phyloP scores from a whole-genome alignment of 805 yeast genomes.

The Komagataella pseudopastoris region DNA sequence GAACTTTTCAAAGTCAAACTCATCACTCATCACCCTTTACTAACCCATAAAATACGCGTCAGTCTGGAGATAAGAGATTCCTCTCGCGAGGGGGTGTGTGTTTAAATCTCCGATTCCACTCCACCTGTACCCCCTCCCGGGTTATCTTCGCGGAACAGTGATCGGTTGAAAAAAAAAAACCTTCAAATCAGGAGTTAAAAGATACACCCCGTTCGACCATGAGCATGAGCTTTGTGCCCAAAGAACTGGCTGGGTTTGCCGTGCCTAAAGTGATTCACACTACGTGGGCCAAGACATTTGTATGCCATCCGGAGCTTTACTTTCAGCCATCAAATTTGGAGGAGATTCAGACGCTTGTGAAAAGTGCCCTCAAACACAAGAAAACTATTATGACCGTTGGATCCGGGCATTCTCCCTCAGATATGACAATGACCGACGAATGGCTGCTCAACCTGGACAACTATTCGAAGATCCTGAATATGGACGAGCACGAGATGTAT shows the following conservation, averaged over 20 bases:
- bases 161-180: neutral
- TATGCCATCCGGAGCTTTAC: conserved; percentile 60
- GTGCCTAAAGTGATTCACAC: conserved; percentile 33
- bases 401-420: conserved; percentile 92
- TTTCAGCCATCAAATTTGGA: conserved; percentile 65
- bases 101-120: neutral
- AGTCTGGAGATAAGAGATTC: neutral
- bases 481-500: conserved; percentile 36
- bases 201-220: neutral
- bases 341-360: conserved; percentile 57
- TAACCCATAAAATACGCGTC: neutral
- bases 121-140: neutral
- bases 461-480: conserved; percentile 38
- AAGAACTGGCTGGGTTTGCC: conserved; percentile 12
- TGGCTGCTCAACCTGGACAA: conserved; percentile 85
- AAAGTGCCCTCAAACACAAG: conserved; percentile 40
- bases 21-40: neutral
- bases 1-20: neutral
- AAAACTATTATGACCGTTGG: conserved; percentile 79
- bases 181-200: neutral
- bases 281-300: conserved; percentile 90
- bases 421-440: conserved; percentile 72
- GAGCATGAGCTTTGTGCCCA: conserved; percentile 12
- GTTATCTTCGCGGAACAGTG: neutral
- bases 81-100: neutral